These are phyloP conservation scores for Arctium minus DNA, from an alignment of 129 eudicot species.

Conservation along the genomic window DNA sequence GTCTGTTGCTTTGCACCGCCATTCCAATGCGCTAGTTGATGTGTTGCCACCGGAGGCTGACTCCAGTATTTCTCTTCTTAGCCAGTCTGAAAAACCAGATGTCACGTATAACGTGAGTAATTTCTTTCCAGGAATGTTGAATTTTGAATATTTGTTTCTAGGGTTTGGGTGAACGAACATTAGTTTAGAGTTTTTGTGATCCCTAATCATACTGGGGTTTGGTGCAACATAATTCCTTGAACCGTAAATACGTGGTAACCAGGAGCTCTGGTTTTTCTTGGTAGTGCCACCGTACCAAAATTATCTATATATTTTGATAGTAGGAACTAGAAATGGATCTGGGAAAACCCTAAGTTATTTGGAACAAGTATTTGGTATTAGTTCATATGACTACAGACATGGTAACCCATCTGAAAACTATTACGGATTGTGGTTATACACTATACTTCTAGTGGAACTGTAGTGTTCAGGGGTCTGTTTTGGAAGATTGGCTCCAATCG, in stretches of 20 bases:
- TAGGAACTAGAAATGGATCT: background rate
- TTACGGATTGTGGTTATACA: background rate
- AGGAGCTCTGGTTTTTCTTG: background rate
- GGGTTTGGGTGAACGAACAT: background rate
- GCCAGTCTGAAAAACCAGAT: constrained; percentile 54
- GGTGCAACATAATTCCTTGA: background rate
- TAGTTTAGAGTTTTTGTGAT: background rate
- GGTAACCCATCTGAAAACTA: background rate
- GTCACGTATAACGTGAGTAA: constrained; percentile 41
- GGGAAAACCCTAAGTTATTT: background rate
- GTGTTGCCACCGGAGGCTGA: constrained; percentile 54
- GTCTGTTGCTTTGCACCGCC: constrained; percentile 45
- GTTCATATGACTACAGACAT: background rate
- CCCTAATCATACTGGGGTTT: background rate
- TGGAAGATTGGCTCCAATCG: background rate
- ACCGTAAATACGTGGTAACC: background rate
- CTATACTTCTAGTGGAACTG: background rate
- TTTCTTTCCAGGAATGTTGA: background rate
- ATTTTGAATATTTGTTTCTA: background rate
- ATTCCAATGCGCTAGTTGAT: constrained; percentile 50
- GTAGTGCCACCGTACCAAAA: no score
- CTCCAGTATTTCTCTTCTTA: constrained; percentile 49
- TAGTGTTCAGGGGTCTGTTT: background rate
- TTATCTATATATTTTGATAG: background rate
- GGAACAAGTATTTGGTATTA: background rate